These are phyloP conservation scores for Diplodia intermedia DNA, from an alignment of 2,329 filamentous ascomycete species.

Conservation along the genomic window DNA sequence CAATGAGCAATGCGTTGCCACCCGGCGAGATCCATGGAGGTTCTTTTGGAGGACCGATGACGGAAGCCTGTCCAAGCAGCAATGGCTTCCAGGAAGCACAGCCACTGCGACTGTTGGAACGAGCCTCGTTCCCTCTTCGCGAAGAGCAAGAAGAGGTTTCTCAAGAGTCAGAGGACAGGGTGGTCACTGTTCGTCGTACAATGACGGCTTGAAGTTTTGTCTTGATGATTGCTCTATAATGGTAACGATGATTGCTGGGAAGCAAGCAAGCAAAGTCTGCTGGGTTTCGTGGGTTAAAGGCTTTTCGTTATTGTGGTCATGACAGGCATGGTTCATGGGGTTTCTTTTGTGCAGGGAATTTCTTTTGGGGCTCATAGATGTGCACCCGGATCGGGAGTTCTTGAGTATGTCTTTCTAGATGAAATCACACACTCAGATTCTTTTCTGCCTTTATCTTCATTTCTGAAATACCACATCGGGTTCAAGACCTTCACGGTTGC, in stretches of 20 bases:
- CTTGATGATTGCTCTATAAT: background rate
- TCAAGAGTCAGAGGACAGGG: background rate
- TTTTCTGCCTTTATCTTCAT: too few species aligned
- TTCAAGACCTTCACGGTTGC: too few species aligned
- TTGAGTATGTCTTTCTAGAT: too few species aligned
- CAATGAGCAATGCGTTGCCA: background rate
- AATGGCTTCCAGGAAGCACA: too few species aligned
- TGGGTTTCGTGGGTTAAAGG: background rate
- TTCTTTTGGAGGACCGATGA: background rate
- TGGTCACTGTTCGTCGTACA: background rate
- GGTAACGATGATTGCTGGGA: too few species aligned
- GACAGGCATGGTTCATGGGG: too few species aligned
- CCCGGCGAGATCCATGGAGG: too few species aligned
- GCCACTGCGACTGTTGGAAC: too few species aligned
- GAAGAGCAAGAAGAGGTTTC: background rate
- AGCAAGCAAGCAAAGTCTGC: background rate
- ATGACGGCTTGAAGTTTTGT: background rate
- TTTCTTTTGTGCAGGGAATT: background rate
- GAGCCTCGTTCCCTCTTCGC: too few species aligned
- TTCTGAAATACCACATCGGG: too few species aligned
- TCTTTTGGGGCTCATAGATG: background rate
- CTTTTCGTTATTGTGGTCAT: background rate
- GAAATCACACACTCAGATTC: too few species aligned
- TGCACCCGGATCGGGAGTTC: background rate
- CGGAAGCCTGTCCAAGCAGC: too few species aligned